Evolutionary conservation across 495 filamentous ascomycete genomes (phyloP).

Genomic region (Pyrenula aspistea): DNA sequence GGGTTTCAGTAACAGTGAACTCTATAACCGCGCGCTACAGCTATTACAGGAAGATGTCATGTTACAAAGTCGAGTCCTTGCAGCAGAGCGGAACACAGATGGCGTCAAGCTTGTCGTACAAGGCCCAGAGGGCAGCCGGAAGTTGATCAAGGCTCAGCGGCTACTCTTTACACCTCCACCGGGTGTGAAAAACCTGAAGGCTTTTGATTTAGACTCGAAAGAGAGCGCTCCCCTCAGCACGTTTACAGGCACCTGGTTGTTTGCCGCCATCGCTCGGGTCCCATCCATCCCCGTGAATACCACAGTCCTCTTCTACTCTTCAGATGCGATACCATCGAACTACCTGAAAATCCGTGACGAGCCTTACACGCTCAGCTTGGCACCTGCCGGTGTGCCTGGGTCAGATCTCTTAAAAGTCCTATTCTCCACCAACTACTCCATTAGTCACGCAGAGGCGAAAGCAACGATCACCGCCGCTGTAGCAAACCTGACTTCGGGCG

Average conservation of each 20-base stretch:
- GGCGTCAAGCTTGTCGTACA: conserved; percentile 20
- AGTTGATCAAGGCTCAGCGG: conserved; percentile 19
- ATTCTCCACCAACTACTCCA: conserved; percentile 21
- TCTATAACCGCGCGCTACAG: conserved; percentile 24
- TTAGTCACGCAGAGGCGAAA: conserved; percentile 17
- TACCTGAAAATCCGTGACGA: not conserved
- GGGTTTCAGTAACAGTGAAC: conserved; percentile 25
- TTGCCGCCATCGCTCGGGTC: not conserved
- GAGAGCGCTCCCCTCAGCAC: conserved; percentile 18
- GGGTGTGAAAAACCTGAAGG: conserved; percentile 15
- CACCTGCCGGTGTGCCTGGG: conserved; percentile 9
- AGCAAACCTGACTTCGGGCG: conserved; percentile 16
- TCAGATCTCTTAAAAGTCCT: conserved; percentile 24
- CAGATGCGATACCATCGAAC: not conserved
- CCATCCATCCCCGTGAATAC: conserved; percentile 20
- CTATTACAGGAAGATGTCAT: conserved; percentile 23
- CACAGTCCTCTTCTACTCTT: conserved; percentile 21
- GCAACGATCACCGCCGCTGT: conserved; percentile 14
- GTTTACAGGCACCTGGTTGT: conserved; percentile 3
- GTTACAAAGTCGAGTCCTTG: conserved; percentile 19
- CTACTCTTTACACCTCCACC: conserved; percentile 27
- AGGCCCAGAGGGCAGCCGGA: conserved; percentile 15
- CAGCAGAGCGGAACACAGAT: conserved; percentile 10
- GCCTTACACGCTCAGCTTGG: not conserved
- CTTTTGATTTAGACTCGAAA: conserved; percentile 17